Percentiles rank a stretch among this genome's conserved stretches.
These are phyloP conservation scores for Acaromyces ingoldii DNA, from an alignment of 1,284 basidiomycete species.

Conservation along the genomic window DNA sequence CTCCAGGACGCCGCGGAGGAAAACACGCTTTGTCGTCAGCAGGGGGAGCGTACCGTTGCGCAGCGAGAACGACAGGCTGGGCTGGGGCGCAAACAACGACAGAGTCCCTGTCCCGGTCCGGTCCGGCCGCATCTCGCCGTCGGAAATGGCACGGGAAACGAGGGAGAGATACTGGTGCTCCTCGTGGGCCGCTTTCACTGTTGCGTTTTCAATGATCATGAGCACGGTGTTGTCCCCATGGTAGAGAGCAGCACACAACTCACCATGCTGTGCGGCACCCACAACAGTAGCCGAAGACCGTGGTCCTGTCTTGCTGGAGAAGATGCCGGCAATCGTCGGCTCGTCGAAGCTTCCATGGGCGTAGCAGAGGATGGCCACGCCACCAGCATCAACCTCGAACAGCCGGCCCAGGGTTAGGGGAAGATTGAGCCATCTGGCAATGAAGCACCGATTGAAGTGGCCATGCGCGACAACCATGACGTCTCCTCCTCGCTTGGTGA, in stretches of 20 bases:
- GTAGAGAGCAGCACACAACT: not conserved
- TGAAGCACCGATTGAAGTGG: slow-evolving; percentile 45
- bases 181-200: slow-evolving; percentile 18
- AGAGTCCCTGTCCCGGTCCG: slow-evolving; percentile 48
- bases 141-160: slow-evolving; percentile 34
- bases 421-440: slow-evolving; percentile 43
- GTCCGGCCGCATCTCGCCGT: slow-evolving; percentile 36
- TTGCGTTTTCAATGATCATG: not conserved
- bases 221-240: too few species aligned
- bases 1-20: slow-evolving; percentile 82
- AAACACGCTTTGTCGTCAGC: slow-evolving; percentile 91
- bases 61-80: slow-evolving; percentile 36
- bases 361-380: slow-evolving; percentile 45
- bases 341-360: slow-evolving; percentile 43
- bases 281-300: not conserved
- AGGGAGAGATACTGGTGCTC: slow-evolving; percentile 47
- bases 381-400: slow-evolving; percentile 47
- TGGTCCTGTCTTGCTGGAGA: slow-evolving; percentile 36
- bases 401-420: slow-evolving; percentile 30
- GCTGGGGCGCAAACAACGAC: slow-evolving; percentile 45
- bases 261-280: not conserved
- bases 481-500: slow-evolving; percentile 32
- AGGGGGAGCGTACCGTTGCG: slow-evolving; percentile 62
- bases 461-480: slow-evolving; percentile 47
- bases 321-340: slow-evolving; percentile 44